Conservation (phyloP, 1,284 basidiomycete genomes). For the Ustilago loliicola region DNA sequence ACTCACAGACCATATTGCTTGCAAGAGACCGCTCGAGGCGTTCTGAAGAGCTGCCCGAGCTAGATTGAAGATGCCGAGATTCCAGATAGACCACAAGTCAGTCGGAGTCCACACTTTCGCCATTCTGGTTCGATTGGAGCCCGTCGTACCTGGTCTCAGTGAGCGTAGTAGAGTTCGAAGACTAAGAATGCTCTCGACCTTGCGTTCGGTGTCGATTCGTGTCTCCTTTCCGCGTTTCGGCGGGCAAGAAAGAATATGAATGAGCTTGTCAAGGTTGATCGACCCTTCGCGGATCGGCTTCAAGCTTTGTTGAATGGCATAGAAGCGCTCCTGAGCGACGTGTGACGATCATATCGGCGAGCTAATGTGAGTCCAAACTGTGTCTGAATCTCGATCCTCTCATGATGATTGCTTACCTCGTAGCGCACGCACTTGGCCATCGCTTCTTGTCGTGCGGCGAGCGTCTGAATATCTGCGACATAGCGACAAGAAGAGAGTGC, state of each 20-base stretch:
- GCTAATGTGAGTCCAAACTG: background rate
- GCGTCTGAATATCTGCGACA: constrained; percentile 75
- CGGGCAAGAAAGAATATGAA: constrained; percentile 69
- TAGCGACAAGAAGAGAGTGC: constrained; percentile 1
- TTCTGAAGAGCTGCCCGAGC: constrained; percentile 77
- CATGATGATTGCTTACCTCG: constrained; percentile 72
- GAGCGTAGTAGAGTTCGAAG: constrained; percentile 77
- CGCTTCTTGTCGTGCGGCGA: constrained; percentile 80
- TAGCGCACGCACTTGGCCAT: constrained; percentile 78
- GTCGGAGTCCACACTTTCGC: background rate
- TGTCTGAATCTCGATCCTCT: no score
- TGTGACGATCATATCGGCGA: background rate
- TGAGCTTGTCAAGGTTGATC: constrained; percentile 88
- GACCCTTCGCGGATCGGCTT: constrained; percentile 75
- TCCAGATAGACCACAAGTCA: background rate
- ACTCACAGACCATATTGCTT: constrained; percentile 76
- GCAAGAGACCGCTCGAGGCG: constrained; percentile 76
- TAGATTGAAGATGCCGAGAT: constrained; percentile 20
- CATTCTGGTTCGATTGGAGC: background rate
- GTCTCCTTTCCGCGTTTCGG: constrained; percentile 25
- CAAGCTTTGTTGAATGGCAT: constrained; percentile 78
- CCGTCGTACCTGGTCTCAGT: constrained; percentile 30
- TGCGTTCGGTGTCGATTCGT: constrained; percentile 76
- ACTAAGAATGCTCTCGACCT: constrained; percentile 80
- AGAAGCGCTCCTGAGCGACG: constrained; percentile 75